Base-by-base conservation (phyloP, 805 yeast genomes). In the Pichia heedii region DNA sequence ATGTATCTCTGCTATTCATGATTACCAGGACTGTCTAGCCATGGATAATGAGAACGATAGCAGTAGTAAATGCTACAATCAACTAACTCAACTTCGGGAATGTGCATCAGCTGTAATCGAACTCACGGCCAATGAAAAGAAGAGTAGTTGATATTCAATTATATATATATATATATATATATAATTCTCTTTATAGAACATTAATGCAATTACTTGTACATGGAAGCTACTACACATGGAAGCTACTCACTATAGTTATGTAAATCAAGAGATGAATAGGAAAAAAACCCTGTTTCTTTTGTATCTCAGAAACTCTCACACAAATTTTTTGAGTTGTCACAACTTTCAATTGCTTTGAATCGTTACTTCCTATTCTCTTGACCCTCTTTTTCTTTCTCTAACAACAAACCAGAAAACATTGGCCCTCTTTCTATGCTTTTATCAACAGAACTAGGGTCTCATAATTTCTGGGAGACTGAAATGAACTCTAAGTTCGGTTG, bases 11-110 rank as follows among this genome's bases (percentile, higher is more conserved):
- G 65, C 73, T 38, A 68, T 85, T 61, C 69, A 71, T 48, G 73
- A 70, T 4, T 85, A 84, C 55, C 90, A 84, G 53, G 65, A 65
- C 19, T 85, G 95, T 59, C 66, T 85, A 27, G 62, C 64, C 32
- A 64, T 62, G 13, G 73, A 74, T 56, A 55, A 66, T 55, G 57
- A 64, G 47, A 41, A 44, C 2, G 67, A 73, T 52, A 58, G 69
- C 54, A 61, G 63, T 30, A 58, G 65, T 21, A 69, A 70, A 44
- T 85, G 95, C 58, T 60, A 69, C 29, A 70, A 65, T 3, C 65
- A 75, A 39, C 64, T 85, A 46, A 62, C 65, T 22, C 68, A 65
- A n/a, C 67, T 85, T 60, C 69, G 94, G 48, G 69, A 70, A 12
- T 85, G 95, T 63, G 47, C 47, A 3, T 24, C 40, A 35, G 22